Evolutionary conservation across 305 asterid species (phyloP), one percentile per base, ranked within the genome.

Genomic region (Petunia hybrid): DNA sequence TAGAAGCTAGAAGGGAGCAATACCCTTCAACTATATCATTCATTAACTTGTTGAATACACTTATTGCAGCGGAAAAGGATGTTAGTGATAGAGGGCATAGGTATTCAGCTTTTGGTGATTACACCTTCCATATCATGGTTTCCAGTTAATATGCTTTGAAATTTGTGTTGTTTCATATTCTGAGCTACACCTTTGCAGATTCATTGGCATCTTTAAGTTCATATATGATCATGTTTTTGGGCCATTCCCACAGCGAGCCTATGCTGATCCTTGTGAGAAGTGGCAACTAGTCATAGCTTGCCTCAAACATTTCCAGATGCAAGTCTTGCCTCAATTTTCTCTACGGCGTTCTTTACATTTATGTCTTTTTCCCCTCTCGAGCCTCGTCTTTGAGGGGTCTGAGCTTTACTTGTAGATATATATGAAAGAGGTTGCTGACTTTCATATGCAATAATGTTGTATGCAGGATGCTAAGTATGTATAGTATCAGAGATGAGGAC

Each of bases 1-100:
- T 96, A 85, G 99, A 96, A 90, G 97, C 99, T 84, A 96, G 98
- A 84, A 89, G 97, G 78, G 99, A 96, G 91, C 97, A 93, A 51
- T 96, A 96, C 80, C 98, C 99, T 79, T 96, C 99, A 38, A 94
- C 98, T 82, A 89, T 94, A 85, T 96, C 98, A 10, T 96, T 96
- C 86, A 87, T 96, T 81, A 93, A 90, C 83, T 86, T 94, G 69
- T 85, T 94, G 77, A 96, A 96, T 90, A 80, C 89, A 68, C 97
- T 96, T 83, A 92, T 96, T 84, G 87, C 95, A 38, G 98, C 90
- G 82, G 99, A 96, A 85, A 88, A 87, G 89, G 98, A 96, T 82
- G 89, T 87, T 80, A 89, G 91, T 57, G 98, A 94, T 82, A 88
- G 95, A 83, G 99, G 99, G 69, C 97, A 85, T 79, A 93, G 99